Evolutionary conservation across 2,329 filamentous ascomycete genomes (phyloP), one percentile per base, ranked within the genome.

Genomic region (Colletotrichum viniferum): DNA sequence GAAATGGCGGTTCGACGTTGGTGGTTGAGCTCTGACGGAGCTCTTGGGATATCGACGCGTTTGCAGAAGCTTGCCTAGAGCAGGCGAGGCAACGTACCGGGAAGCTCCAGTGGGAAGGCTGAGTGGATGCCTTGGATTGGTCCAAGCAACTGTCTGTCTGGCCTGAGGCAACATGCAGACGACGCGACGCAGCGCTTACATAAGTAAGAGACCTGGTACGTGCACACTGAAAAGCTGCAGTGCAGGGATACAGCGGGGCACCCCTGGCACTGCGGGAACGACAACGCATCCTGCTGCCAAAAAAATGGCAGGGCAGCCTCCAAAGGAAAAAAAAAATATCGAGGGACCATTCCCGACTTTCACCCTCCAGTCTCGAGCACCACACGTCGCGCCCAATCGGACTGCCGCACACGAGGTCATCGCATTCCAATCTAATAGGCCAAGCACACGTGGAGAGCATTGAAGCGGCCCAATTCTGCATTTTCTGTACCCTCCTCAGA

Each of bases 11-110:
- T 73, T 74, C 73, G 61, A 73, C 68, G 76, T 76, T 68, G 77
- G 77, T 43, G 73, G 56, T 74, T 74, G 71, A 78, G 77, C 75
- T 78, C 68, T 69, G 36, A 71, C 32, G 70, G 21, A 77, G 77
- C 75, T 79, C 66, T 66, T 63, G 71, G 43, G 30, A 66, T 71
- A 75, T 76, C 74, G 81, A 87, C 85, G 86, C 85, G 86, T 87
- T 84, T 85, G 85, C 84, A 83, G 82, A 79, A 87, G 86, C 86
- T 87, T 87, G 86, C 86, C 86, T 87, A 79, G 85, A 87, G 82
- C 80, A 80, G 77, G 71, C 69, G 66, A 74, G 74, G 66, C 69
- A 71, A 77, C 73, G 64, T 69, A 55, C 60, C 71, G 55, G 68
- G 76, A 65, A 82, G 80, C 80, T 83, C 79, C 64, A 79, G 77